phyloP scores from a whole-genome alignment of 345 rosid species.

The Hevea brasiliensis region DNA sequence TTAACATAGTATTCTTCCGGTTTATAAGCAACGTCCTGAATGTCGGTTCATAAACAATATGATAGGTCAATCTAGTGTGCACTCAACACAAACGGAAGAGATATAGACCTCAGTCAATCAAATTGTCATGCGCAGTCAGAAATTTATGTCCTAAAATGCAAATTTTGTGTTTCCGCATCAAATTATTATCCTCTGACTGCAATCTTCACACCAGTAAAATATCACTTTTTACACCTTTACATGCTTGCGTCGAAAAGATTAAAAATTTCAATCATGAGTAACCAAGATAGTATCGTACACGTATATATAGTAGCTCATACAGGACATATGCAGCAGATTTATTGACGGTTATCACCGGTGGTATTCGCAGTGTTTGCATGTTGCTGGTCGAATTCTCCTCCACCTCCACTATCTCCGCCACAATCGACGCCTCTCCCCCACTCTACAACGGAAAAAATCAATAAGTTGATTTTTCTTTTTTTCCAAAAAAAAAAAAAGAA shows the following conservation, averaged over 20 bases:
- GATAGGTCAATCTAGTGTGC: neutral
- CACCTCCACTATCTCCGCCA: conserved; percentile 88
- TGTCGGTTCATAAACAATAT: neutral
- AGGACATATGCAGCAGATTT: conserved; percentile 84
- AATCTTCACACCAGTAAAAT: neutral
- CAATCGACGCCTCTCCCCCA: conserved; percentile 85
- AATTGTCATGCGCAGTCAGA: neutral
- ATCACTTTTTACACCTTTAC: neutral
- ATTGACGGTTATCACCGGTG: conserved; percentile 72
- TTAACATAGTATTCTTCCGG: conserved; percentile 69
- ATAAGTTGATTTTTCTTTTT: too few relatives aligned
- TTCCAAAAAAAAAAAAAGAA: neutral
- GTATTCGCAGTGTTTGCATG: conserved; percentile 76
- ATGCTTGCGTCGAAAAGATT: too few relatives aligned
- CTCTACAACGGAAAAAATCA: conserved; percentile 38
- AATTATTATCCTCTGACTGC: neutral
- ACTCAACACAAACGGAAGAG: neutral
- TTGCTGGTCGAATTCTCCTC: conserved; percentile 76
- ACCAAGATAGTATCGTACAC: conserved; percentile 36
- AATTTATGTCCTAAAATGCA: neutral
- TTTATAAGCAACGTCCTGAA: conserved; percentile 76
- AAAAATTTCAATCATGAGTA: neutral
- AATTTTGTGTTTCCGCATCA: neutral
- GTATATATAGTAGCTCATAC: conserved; percentile 67
- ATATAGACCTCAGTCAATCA: neutral